Conservation (phyloP, 2,329 filamentous ascomycete genomes). For the Aspergillus candidus region DNA sequence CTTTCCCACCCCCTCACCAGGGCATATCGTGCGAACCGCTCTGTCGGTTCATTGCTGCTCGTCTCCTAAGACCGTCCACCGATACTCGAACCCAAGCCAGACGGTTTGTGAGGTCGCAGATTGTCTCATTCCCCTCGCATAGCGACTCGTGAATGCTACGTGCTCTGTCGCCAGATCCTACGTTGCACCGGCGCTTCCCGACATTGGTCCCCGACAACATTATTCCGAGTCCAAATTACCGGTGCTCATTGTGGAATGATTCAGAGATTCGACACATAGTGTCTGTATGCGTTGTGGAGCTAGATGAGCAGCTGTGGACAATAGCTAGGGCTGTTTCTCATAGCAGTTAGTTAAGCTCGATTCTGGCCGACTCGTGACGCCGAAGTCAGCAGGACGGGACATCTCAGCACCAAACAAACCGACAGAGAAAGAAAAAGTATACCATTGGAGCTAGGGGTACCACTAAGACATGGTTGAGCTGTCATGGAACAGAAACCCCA, state of each 20-base stretch:
- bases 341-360: no score
- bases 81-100: background rate
- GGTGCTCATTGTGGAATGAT: no score
- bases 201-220: no score
- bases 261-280: no score
- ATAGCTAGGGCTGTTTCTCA: no score
- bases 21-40: conserved; percentile 2
- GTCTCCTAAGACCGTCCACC: background rate
- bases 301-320: no score
- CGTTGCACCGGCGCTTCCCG: no score
- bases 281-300: no score
- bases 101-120: no score
- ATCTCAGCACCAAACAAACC: background rate
- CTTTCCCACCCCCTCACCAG: conserved; percentile 1
- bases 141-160: background rate
- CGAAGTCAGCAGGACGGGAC: background rate
- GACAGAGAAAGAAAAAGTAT: background rate
- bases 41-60: conserved; percentile 4
- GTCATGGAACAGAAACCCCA: conserved; percentile 55
- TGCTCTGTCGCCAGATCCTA: no score
- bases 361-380: no score
- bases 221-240: no score
- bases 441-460: background rate
- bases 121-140: background rate
- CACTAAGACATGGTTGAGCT: conserved; percentile 49